Conservation (phyloP, 2,329 filamentous ascomycete genomes). For the Ascochyta rabiei region DNA sequence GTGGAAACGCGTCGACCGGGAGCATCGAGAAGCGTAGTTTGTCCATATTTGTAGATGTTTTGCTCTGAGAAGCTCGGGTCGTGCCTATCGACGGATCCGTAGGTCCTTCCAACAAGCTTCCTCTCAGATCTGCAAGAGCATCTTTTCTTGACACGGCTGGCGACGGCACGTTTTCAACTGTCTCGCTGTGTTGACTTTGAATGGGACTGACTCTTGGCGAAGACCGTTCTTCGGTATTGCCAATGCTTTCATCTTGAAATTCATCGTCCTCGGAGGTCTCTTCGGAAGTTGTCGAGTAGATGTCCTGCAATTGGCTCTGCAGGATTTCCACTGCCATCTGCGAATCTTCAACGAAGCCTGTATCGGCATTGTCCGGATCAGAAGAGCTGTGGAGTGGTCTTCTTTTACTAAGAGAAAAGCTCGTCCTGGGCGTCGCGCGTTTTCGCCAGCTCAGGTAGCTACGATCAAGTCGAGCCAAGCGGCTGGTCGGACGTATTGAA, state of each 20-base stretch:
- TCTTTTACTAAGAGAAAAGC: background rate
- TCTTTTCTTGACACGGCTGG: background rate
- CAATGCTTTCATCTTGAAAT: background rate
- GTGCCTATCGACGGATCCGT: background rate
- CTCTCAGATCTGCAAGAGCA: background rate
- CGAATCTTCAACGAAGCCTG: constrained; percentile 50
- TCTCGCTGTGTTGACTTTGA: background rate
- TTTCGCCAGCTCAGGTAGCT: constrained; percentile 34
- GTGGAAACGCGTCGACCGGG: constrained; percentile 32
- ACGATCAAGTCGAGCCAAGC: constrained; percentile 35
- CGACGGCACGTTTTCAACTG: background rate
- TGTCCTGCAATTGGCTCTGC: constrained; percentile 50
- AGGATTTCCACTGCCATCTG: constrained; percentile 50
- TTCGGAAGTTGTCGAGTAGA: constrained; percentile 26
- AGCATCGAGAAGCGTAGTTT: constrained; percentile 24
- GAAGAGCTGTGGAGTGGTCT: background rate
- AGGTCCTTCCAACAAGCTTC: background rate
- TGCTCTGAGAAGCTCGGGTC: background rate
- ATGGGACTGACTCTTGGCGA: too few relatives aligned
- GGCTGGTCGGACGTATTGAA: constrained; percentile 22
- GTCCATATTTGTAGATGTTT: background rate
- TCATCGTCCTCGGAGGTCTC: constrained; percentile 30
- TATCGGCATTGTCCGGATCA: constrained; percentile 15
- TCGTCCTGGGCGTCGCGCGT: constrained; percentile 17
- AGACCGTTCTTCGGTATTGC: background rate